Base-by-base conservation (phyloP, 2,329 filamentous ascomycete genomes). In the Tolypocladium album region DNA sequence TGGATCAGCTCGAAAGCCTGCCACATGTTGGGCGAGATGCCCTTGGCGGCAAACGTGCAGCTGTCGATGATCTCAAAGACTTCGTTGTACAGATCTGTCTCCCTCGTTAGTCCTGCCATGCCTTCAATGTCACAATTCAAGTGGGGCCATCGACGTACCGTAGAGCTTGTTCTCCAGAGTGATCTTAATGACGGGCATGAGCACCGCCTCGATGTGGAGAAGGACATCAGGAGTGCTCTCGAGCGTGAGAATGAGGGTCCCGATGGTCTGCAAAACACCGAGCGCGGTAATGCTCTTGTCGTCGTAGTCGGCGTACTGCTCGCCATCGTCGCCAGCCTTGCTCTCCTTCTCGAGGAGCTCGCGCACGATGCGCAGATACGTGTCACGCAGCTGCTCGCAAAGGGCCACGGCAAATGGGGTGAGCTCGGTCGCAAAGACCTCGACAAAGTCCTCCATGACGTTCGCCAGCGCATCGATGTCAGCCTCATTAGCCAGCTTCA, bases 391-490 rank as follows among this genome's bases (percentile, higher is more conserved):
- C 75, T 99, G 94, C 76, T 97, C 92, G 70, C 92, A 96, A 4
- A 99, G 81, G 5, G 94, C 94, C 39, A 99, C 93, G 13, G 94
- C 94, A 69, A 99, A 99, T 3, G 94, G 94, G 7, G 94, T 97
- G 55, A 99, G 82, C 72, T 99, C 94, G 3, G 91, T 84, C n/a
- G 94, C 93, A 71, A 99, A 99, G 2, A 97, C 92, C 74, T 99
- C 94, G 55, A 99, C 94, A 71, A 99, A 99, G 71, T 99, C 94
- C 75, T 99, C 94, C 94, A 99, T 99, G 45, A 99, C 94, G 69
- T 97, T 97, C 27, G 94, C 93, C 47, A 99, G 81, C 6, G 94
- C 92, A 74, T 99, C 94, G 56, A 99, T 93, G 71, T 99, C 94
- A 61, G 95, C 94, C 75, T 99, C 94, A 70, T 99, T 99, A 36